Evolutionary conservation across 2,329 filamentous ascomycete species (phyloP).

Genomic region (Colletotrichum sp.): DNA sequence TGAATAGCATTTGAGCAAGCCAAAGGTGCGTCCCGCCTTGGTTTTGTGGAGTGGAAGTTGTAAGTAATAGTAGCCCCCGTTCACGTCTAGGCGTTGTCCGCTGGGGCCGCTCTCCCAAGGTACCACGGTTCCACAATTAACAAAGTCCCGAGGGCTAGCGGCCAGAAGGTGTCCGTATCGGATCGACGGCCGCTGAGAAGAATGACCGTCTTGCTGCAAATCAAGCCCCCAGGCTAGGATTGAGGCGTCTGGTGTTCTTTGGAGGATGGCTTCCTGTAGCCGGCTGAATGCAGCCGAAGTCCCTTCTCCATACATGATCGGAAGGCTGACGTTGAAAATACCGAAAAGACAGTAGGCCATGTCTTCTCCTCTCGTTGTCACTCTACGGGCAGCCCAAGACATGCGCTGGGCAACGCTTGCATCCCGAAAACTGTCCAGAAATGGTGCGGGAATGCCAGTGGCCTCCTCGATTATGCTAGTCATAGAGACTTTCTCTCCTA

Average conservation of each 20-base stretch:
- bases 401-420: neutral
- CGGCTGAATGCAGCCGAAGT: neutral
- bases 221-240: neutral
- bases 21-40: neutral
- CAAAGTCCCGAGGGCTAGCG: neutral
- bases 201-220: neutral
- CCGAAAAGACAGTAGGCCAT: neutral
- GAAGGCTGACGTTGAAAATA: neutral
- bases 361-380: neutral
- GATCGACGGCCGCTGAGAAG: accelerated
- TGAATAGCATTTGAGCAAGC: neutral
- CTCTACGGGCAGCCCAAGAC: neutral
- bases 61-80: neutral
- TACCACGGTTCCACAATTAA: neutral
- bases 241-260: neutral
- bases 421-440: neutral
- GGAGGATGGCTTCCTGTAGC: neutral
- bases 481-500: neutral
- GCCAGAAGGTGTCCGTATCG: neutral
- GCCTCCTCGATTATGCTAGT: neutral
- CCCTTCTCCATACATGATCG: neutral
- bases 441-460: neutral
- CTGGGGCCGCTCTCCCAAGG: neutral
- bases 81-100: neutral
- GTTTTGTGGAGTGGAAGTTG: neutral